Base-by-base conservation (phyloP, 2,329 filamentous ascomycete species). In the Salinomyces thailandicus region DNA sequence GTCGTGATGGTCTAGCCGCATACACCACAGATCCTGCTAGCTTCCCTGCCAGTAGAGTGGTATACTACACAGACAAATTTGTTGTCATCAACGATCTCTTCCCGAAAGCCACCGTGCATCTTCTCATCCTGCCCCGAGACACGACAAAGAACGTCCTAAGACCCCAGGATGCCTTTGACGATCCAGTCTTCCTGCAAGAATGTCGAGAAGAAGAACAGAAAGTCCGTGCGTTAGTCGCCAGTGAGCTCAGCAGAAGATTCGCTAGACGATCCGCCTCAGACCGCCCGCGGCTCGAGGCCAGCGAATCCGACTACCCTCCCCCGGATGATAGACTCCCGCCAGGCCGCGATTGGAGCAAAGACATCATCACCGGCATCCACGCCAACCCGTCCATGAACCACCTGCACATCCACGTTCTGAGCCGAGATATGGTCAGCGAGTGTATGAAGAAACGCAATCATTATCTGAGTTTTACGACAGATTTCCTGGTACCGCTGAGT, bases 321-420 rank as follows among this genome's bases (percentile, higher is more conserved):
- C 18, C 16, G 9, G 17, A 19, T 8, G 48, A 50, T 1, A 63
- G 54, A 9, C 62, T 87, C 6, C 86, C 86, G 0, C 44, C 54
- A 0, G 87, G 86, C 0, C 71, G 89, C 16, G 78, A 95, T 61
- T 96, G 86, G 84, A 62, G 66, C 27, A 63, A 66, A 9, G 85
- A 91, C 17, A 71, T 96, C 33, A 72, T 75, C 33, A 72, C 78
- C 14, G 91, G 91, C 11, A 73, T 94, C 5, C 91, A 98, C 62
- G 81, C 85, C 3, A 76, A 80, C 48, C 91, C 91, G 3, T 87
- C 81, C 38, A 96, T 98, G 91, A 79, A 75, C 45, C 85, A 96
- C 58, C 57, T 96, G 37, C 91, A 98, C 61, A 69, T 96, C 3
- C 91, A 98, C 59, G 76, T 96, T 18, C 62, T 96, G 39, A 85